phyloP scores from a whole-genome alignment of 2,329 filamentous ascomycete species.

The Pseudofabraea citricarpa region DNA sequence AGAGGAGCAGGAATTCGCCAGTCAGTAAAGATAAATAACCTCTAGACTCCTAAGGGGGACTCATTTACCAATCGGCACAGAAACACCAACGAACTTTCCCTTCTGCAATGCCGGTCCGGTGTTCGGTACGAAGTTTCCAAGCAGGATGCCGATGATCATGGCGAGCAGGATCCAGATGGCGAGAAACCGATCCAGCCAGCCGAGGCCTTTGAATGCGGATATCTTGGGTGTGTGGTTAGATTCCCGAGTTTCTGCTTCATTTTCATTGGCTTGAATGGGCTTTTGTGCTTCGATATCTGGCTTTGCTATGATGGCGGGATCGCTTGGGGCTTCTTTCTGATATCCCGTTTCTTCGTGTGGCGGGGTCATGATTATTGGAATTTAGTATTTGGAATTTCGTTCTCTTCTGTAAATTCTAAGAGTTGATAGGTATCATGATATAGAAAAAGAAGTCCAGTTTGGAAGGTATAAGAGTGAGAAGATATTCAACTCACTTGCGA shows the following conservation, averaged over 20 bases:
- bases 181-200: slow-evolving; percentile 44
- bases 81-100: slow-evolving; percentile 59
- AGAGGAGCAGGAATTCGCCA: not conserved
- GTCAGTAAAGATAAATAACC: not conserved
- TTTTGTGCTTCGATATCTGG: slow-evolving; percentile 15
- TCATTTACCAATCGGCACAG: slow-evolving; percentile 53
- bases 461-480: slow-evolving; percentile 3
- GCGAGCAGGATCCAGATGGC: slow-evolving; percentile 59
- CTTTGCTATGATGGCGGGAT: too few species aligned
- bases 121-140: slow-evolving; percentile 57
- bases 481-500: too few species aligned
- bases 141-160: slow-evolving; percentile 59
- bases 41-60: not conserved
- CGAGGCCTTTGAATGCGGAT: slow-evolving; percentile 30
- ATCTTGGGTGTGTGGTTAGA: slow-evolving; percentile 6
- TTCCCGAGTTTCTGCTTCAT: not conserved
- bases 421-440: too few species aligned
- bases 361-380: too few species aligned
- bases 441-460: too few species aligned
- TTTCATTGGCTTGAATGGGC: too few species aligned
- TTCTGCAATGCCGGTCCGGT: slow-evolving; percentile 51
- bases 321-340: too few species aligned
- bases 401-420: too few species aligned
- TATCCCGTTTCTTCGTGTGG: too few species aligned
- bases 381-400: too few species aligned